These are phyloP conservation scores for Phlebiopsis flavidoalba DNA, from an alignment of 768 basidiomycete genomes.

Conservation along the genomic window DNA sequence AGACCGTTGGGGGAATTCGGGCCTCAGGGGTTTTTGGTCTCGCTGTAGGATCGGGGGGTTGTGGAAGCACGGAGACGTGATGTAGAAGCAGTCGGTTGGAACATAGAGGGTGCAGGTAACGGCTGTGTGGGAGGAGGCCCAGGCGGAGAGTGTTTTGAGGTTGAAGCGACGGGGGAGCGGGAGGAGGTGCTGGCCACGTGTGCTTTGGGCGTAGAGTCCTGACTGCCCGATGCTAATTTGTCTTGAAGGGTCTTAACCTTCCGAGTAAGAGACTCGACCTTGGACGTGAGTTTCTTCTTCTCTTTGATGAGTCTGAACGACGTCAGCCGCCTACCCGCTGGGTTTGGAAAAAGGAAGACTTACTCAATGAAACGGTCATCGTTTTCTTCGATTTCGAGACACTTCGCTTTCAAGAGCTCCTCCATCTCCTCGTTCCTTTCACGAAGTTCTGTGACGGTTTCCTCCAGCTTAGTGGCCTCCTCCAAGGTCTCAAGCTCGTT, in stretches of 20 bases:
- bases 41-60: slow-evolving; percentile 15
- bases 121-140: slow-evolving; percentile 14
- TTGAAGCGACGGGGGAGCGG: slow-evolving; percentile 4
- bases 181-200: slow-evolving; percentile 11
- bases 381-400: slow-evolving; percentile 77
- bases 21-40: slow-evolving; percentile 29
- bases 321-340: neutral
- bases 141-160: slow-evolving; percentile 12
- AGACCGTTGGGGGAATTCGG: slow-evolving; percentile 33
- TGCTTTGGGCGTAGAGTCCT: slow-evolving; percentile 17
- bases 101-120: slow-evolving; percentile 14
- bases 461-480: slow-evolving; percentile 50
- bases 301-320: slow-evolving; percentile 63
- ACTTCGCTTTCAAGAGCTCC: slow-evolving; percentile 61
- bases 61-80: slow-evolving; percentile 43
- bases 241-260: slow-evolving; percentile 70
- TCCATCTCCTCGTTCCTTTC: slow-evolving; percentile 77
- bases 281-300: slow-evolving; percentile 69
- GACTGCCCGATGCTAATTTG: slow-evolving; percentile 46
- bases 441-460: slow-evolving; percentile 53
- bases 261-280: slow-evolving; percentile 66
- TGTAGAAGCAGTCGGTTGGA: slow-evolving; percentile 33
- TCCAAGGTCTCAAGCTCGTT: slow-evolving; percentile 49
- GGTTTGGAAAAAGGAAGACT: slow-evolving; percentile 22
- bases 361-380: slow-evolving; percentile 80